These are phyloP conservation scores for Smithsoniella earleae DNA, from an alignment of 163 green algal genomes.

Conservation along the genomic window DNA sequence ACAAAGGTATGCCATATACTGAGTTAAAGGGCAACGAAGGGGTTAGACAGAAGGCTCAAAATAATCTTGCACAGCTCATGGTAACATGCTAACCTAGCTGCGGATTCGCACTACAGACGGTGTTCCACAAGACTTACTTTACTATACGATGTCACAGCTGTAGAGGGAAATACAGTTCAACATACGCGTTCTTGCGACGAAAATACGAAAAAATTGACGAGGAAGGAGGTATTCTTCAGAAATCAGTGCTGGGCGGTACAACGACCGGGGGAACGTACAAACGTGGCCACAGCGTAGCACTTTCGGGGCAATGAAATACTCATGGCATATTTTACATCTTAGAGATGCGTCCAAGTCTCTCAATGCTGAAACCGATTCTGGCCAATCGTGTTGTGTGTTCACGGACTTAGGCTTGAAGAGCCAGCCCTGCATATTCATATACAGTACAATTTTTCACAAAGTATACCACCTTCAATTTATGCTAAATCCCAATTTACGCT, in stretches of 20 bases:
- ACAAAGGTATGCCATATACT: background rate
- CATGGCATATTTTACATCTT: constrained; percentile 12
- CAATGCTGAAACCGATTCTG: background rate
- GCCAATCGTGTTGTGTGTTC: background rate
- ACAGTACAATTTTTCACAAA: too few species aligned
- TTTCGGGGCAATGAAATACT: constrained; percentile 20
- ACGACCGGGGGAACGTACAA: too few species aligned
- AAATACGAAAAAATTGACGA: too few species aligned
- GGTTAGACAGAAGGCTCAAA: background rate
- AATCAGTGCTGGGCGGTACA: too few species aligned
- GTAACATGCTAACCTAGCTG: too few species aligned
- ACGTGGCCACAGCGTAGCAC: constrained; percentile 4
- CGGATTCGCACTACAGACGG: too few species aligned
- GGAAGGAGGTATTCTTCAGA: too few species aligned
- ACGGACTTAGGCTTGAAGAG: background rate
- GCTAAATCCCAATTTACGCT: background rate
- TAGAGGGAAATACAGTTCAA: background rate
- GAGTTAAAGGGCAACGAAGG: background rate
- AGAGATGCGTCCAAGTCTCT: background rate
- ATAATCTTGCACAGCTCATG: too few species aligned
- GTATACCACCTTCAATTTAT: background rate
- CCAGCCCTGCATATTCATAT: too few species aligned
- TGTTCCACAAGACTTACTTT: background rate
- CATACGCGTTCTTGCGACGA: too few species aligned
- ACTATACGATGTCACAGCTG: too few species aligned